These are phyloP conservation scores for Diplogelasinospora grovesii DNA, from an alignment of 495 filamentous ascomycete species.

Conservation along the genomic window DNA sequence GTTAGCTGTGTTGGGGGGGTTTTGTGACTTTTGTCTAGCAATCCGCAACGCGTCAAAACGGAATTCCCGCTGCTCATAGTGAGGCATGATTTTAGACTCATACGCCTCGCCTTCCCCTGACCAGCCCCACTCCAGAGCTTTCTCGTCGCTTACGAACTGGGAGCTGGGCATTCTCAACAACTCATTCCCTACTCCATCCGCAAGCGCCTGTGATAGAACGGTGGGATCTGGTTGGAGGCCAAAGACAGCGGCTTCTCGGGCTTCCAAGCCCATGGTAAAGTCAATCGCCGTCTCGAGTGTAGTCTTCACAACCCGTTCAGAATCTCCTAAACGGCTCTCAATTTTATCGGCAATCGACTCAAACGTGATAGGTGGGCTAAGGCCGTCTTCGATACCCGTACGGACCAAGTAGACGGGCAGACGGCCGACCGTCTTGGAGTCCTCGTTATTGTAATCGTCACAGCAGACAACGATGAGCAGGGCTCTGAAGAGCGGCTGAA, in stretches of 20 bases:
- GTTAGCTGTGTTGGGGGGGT: too few relatives aligned
- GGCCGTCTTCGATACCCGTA: constrained; percentile 18
- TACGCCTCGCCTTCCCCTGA: too few relatives aligned
- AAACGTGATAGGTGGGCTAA: constrained; percentile 24
- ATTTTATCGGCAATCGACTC: constrained; percentile 13
- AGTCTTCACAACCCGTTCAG: constrained; percentile 1
- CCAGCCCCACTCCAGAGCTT: constrained; percentile 2
- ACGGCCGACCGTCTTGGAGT: constrained; percentile 2
- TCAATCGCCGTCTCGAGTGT: constrained; percentile 10
- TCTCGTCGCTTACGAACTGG: constrained; percentile 2
- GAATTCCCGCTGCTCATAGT: too few relatives aligned
- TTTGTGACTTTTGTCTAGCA: too few relatives aligned
- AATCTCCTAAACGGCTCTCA: constrained; percentile 1
- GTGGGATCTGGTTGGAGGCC: constrained; percentile 8
- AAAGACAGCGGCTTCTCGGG: constrained; percentile 10
- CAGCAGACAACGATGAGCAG: constrained; percentile 4
- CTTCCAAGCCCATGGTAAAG: constrained; percentile 10
- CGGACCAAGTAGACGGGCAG: constrained; percentile 16
- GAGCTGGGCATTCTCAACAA: not conserved
- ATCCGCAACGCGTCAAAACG: too few relatives aligned
- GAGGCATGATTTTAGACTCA: too few relatives aligned
- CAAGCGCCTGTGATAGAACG: not conserved
- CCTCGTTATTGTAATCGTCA: constrained; percentile 6
- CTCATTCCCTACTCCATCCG: not conserved
- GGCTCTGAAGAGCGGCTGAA: constrained; percentile 16